These are phyloP conservation scores for Yarrowia osloensis DNA, from an alignment of 805 yeast species.

Conservation along the genomic window DNA sequence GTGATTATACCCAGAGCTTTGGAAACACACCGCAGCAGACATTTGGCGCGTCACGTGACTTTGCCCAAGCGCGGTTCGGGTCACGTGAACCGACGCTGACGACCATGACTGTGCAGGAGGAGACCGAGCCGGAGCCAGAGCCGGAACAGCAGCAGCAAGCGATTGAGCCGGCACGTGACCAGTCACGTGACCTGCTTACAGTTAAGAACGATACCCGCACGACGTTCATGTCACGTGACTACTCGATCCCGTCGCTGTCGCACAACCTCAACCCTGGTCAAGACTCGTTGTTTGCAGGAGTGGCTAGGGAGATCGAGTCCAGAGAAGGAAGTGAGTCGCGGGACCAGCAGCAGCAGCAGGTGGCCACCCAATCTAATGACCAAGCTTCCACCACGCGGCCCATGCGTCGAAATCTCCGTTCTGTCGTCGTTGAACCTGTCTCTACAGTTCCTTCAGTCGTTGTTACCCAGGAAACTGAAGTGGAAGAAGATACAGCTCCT, in stretches of 20 bases:
- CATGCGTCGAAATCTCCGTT: neutral
- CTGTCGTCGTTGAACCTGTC: neutral
- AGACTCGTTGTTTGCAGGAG: constrained; percentile 7
- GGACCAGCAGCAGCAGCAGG: neutral
- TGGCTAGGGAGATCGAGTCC: neutral
- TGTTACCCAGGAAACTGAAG: neutral
- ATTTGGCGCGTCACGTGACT: neutral
- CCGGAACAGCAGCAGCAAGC: neutral
- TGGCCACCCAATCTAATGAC: neutral
- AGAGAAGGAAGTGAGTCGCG: neutral
- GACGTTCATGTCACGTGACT: neutral
- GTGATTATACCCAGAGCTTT: neutral
- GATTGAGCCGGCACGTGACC: neutral
- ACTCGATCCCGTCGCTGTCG: constrained; percentile 1
- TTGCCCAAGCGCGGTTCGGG: neutral
- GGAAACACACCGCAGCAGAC: neutral
- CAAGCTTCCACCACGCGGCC: neutral
- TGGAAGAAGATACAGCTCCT: neutral
- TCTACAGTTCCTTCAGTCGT: neutral
- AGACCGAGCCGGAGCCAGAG: neutral
- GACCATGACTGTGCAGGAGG: neutral
- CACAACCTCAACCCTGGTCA: neutral
- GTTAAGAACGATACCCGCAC: neutral
- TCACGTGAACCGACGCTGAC: neutral
- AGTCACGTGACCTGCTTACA: neutral